These are phyloP conservation scores for Saccharomycopsis sp. DNA, from an alignment of 805 yeast species.

Conservation along the genomic window DNA sequence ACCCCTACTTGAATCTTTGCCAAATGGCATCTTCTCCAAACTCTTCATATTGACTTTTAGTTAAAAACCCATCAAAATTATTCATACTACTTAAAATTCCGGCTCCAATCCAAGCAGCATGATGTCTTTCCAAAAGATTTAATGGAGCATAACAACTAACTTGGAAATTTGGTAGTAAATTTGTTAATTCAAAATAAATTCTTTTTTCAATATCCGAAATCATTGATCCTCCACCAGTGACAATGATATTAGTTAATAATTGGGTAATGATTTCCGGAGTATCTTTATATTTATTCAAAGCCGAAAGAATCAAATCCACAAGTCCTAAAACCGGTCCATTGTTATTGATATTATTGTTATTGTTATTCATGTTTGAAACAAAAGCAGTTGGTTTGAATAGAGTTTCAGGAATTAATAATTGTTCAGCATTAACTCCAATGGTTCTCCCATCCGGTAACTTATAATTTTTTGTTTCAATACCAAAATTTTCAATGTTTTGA, in stretches of 20 bases:
- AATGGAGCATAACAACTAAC: conserved; percentile 62
- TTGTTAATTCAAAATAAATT: conserved; percentile 48
- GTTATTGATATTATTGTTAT: background rate
- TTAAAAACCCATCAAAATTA: conserved; percentile 76
- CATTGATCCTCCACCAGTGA: conserved; percentile 65
- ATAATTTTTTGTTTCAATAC: conserved; percentile 32
- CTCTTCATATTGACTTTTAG: conserved; percentile 61
- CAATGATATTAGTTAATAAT: conserved; percentile 52
- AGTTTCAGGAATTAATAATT: conserved; percentile 51
- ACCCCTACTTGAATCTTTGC: conserved; percentile 32
- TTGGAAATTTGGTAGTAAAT: conserved; percentile 58
- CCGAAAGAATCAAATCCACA: conserved; percentile 29
- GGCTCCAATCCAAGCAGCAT: conserved; percentile 75
- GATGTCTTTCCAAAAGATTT: conserved; percentile 49
- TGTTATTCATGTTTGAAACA: background rate
- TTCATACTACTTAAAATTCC: conserved; percentile 67
- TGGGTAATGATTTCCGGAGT: conserved; percentile 30
- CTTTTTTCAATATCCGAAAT: conserved; percentile 65
- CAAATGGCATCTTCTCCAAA: conserved; percentile 43
- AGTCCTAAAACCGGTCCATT: conserved; percentile 23
- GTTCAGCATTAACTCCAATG: conserved; percentile 40
- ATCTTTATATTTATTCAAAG: conserved; percentile 34
- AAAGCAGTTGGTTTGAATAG: conserved; percentile 36
- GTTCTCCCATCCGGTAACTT: conserved; percentile 50
- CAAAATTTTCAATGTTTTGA: conserved; percentile 24